Evolutionary conservation across 2,329 filamentous ascomycete species (phyloP).

Genomic region (Hymenoscyphus linearis): DNA sequence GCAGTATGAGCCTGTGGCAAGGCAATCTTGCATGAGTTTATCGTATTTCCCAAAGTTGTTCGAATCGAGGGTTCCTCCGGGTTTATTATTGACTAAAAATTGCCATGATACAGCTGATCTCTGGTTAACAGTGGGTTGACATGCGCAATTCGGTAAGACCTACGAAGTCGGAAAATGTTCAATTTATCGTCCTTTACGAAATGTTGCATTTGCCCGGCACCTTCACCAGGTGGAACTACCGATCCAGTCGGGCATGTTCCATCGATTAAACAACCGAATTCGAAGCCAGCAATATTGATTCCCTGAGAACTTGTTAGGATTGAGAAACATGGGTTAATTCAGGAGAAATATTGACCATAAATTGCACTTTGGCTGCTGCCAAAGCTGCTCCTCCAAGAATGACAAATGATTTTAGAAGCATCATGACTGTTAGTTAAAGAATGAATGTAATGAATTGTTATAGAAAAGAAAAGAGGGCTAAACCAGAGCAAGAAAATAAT

Average conservation of each 20-base stretch:
- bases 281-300: constrained; percentile 42
- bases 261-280: constrained; percentile 41
- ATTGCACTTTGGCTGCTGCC: constrained; percentile 21
- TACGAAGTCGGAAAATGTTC: constrained; percentile 51
- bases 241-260: constrained; percentile 25
- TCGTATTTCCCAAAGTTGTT: constrained; percentile 49
- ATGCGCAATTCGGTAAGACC: constrained; percentile 61
- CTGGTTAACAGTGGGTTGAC: constrained; percentile 34
- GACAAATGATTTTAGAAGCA: constrained; percentile 16
- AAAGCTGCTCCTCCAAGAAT: constrained; percentile 8
- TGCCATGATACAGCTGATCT: constrained; percentile 48
- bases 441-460: constrained; percentile 5
- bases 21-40: constrained; percentile 49
- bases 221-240: constrained; percentile 19
- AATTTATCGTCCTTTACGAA: constrained; percentile 48
- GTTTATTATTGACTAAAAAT: constrained; percentile 45
- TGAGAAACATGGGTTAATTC: no score
- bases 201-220: constrained; percentile 37
- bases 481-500: background rate
- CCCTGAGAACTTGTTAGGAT: constrained; percentile 11
- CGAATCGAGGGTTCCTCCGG: constrained; percentile 45
- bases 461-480: background rate
- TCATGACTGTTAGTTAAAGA: constrained; percentile 9
- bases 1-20: constrained; percentile 51
- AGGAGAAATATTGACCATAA: constrained; percentile 12